Percentiles rank a stretch among this genome's conserved stretches.
These are phyloP conservation scores for Agastache rugosa DNA, from an alignment of 257 asterid genomes.

Conservation along the genomic window DNA sequence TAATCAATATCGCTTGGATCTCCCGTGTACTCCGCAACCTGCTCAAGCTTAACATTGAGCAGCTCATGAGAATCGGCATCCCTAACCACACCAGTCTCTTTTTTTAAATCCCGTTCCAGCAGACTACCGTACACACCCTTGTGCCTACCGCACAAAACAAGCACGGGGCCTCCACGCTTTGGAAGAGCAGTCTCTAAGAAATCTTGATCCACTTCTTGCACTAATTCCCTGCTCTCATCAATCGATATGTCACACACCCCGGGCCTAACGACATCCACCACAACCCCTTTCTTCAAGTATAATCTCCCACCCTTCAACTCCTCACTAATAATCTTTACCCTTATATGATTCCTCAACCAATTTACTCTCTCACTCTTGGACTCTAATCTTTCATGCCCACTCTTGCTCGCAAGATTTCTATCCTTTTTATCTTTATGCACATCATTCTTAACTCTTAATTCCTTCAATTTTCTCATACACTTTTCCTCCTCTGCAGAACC, in stretches of 20 bases:
- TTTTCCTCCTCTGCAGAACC: conserved; percentile 75
- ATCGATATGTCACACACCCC: conserved; percentile 67
- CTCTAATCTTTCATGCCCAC: conserved; percentile 32
- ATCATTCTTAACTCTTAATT: conserved; percentile 27
- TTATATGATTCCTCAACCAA: conserved; percentile 82
- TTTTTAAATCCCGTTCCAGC: conserved; percentile 72
- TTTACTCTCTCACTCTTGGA: conserved; percentile 41
- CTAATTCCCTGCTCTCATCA: conserved; percentile 74
- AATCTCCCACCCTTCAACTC: conserved; percentile 70
- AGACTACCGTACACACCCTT: conserved; percentile 85
- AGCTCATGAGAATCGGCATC: conserved; percentile 67
- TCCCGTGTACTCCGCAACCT: conserved; percentile 88
- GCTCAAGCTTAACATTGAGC: conserved; percentile 73
- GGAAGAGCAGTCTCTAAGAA: conserved; percentile 54
- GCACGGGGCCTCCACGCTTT: conserved; percentile 73
- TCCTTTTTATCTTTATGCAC: conserved; percentile 29
- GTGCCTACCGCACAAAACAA: conserved; percentile 69
- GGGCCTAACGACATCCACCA: conserved; percentile 82
- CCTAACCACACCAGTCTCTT: conserved; percentile 69
- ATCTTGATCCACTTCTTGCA: conserved; percentile 82
- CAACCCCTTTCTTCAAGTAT: conserved; percentile 73
- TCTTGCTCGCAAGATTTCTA: conserved; percentile 34
- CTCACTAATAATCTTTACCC: conserved; percentile 75
- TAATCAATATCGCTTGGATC: conserved; percentile 85
- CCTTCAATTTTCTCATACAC: conserved; percentile 60